These are phyloP conservation scores for Rhizomucor pusillus DNA, from an alignment of 371 early-diverging fungal genomes.

Conservation along the genomic window DNA sequence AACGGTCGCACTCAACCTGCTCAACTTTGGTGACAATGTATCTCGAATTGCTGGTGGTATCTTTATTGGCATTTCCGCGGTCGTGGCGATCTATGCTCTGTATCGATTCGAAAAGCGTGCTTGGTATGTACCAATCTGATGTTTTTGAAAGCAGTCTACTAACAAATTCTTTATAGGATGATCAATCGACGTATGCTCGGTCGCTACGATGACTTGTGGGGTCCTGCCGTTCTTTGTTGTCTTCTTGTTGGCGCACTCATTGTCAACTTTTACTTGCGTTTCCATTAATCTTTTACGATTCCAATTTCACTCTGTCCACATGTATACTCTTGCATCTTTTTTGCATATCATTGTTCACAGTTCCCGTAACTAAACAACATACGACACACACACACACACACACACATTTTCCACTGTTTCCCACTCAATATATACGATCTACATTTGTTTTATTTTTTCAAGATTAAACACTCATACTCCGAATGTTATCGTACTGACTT, in stretches of 20 bases:
- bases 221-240: conserved; percentile 79
- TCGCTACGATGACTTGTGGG: conserved; percentile 48
- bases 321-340: neutral
- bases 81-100: conserved; percentile 81
- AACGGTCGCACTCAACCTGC: conserved; percentile 75
- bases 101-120: conserved; percentile 88
- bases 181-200: conserved; percentile 53
- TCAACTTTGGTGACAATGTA: conserved; percentile 82
- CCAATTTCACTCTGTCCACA: too few species aligned
- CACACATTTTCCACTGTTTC: too few species aligned
- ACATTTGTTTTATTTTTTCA: neutral
- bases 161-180: conserved; percentile 24
- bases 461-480: conserved; percentile 5
- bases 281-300: conserved; percentile 7
- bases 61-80: conserved; percentile 59
- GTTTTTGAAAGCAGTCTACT: neutral
- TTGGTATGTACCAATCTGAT: conserved; percentile 32
- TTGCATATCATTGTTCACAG: neutral
- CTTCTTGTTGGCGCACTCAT: conserved; percentile 61
- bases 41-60: conserved; percentile 73
- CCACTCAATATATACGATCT: neutral
- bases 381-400: too few species aligned
- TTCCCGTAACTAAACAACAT: neutral
- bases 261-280: conserved; percentile 25
- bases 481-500: conserved; percentile 56